Evolutionary conservation across 2,329 filamentous ascomycete species (phyloP).

Genomic region (Lachnellula cervina): DNA sequence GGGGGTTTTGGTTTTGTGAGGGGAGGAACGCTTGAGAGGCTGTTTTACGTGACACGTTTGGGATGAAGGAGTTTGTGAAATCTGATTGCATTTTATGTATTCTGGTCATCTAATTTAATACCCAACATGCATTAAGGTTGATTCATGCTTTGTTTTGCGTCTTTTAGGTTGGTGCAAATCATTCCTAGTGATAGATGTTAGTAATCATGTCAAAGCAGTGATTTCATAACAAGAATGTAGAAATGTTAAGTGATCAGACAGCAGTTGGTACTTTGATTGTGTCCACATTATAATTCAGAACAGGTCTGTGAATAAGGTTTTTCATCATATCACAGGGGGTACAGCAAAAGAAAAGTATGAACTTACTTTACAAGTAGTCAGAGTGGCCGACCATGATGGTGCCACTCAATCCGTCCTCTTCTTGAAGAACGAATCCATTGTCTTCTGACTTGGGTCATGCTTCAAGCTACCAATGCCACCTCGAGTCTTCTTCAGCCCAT

Average conservation of each 20-base stretch:
- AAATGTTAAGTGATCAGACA: slow-evolving; percentile 55
- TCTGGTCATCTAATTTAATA: background rate
- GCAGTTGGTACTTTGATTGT: slow-evolving; percentile 68
- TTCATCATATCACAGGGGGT: slow-evolving; percentile 58
- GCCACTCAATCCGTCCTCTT: slow-evolving; percentile 31
- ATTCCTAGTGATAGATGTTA: background rate
- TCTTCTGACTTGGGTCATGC: slow-evolving; percentile 71
- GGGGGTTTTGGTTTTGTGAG: slow-evolving; percentile 5
- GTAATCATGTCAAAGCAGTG: background rate
- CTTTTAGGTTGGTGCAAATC: background rate
- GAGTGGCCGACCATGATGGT: background rate
- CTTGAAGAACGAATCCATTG: slow-evolving; percentile 73
- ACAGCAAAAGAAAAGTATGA: slow-evolving; percentile 16
- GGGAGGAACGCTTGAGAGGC: background rate
- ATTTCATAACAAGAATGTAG: background rate
- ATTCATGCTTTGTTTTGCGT: background rate
- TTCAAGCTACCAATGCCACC: slow-evolving; percentile 76
- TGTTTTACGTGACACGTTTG: background rate
- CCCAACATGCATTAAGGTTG: background rate
- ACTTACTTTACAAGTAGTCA: slow-evolving; percentile 37
- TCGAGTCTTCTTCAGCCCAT: slow-evolving; percentile 69
- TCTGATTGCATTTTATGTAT: background rate
- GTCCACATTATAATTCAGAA: slow-evolving; percentile 71
- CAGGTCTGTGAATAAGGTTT: slow-evolving; percentile 74
- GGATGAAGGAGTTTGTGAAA: too few relatives aligned